These are phyloP conservation scores for Sphenostylis stenocarpa DNA, from an alignment of 306 rosid species.

Conservation along the genomic window DNA sequence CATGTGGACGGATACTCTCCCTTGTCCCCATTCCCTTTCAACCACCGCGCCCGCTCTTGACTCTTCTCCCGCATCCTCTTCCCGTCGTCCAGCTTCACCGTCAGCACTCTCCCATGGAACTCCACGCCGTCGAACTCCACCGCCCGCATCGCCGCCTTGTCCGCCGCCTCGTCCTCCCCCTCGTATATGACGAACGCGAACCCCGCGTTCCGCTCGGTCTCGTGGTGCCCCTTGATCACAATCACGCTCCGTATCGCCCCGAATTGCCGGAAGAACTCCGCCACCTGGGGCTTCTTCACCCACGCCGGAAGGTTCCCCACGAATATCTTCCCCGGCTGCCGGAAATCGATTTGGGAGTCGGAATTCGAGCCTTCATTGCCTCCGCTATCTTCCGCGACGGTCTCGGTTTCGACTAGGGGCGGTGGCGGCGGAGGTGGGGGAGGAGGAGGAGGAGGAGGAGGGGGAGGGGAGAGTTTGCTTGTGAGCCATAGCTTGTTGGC, in stretches of 20 bases:
- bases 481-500: conserved; percentile 82
- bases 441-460: conserved; percentile 6
- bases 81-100: conserved; percentile 86
- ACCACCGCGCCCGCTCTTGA: conserved; percentile 60
- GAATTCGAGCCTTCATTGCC: conserved; percentile 13
- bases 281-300: conserved; percentile 69
- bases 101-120: conserved; percentile 78
- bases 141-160: conserved; percentile 70
- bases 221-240: conserved; percentile 65
- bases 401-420: background rate
- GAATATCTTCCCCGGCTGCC: conserved; percentile 86
- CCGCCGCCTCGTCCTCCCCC: conserved; percentile 53
- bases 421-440: background rate
- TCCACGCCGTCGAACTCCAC: conserved; percentile 94
- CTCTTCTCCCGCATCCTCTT: conserved; percentile 64
- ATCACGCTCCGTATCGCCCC: conserved; percentile 77
- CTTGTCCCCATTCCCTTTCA: conserved; percentile 49
- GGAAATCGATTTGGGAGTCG: conserved; percentile 33
- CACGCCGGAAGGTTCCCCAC: conserved; percentile 85
- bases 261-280: conserved; percentile 80
- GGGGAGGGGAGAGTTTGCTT: conserved; percentile 71
- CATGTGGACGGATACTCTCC: conserved; percentile 63
- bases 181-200: conserved; percentile 75
- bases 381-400: background rate
- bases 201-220: conserved; percentile 64